A percentile compares a stretch with the other conserved stretches of the same genome.
These are phyloP conservation scores for Volvariella surrecta DNA, from an alignment of 1,284 basidiomycete genomes.

Conservation along the genomic window DNA sequence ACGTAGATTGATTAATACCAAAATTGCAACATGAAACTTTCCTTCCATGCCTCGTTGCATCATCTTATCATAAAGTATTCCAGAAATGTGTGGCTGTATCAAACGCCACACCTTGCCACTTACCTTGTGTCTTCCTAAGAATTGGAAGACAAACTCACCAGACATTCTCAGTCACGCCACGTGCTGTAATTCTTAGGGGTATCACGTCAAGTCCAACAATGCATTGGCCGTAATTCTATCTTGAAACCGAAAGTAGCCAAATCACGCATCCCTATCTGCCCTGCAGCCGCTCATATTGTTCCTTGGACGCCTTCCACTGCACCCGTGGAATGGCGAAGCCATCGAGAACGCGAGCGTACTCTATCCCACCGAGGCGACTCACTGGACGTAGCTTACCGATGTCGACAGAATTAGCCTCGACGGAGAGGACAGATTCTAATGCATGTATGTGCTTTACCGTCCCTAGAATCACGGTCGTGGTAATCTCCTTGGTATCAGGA, in stretches of 20 bases:
- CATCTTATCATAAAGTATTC: too few species aligned
- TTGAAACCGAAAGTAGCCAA: neutral
- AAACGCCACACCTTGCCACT: too few species aligned
- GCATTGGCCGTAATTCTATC: too few species aligned
- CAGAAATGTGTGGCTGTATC: too few species aligned
- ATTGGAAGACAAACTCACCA: too few species aligned
- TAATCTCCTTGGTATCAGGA: constrained; percentile 29
- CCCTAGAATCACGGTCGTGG: constrained; percentile 56
- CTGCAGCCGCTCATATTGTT: constrained; percentile 14
- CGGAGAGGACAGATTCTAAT: constrained; percentile 39
- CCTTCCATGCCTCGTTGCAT: too few species aligned
- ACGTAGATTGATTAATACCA: too few species aligned
- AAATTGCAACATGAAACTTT: too few species aligned
- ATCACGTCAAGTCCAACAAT: too few species aligned
- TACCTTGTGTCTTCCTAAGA: too few species aligned
- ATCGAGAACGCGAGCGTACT: constrained; percentile 46
- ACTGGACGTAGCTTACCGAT: constrained; percentile 52
- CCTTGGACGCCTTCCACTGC: constrained; percentile 38
- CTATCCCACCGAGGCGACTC: constrained; percentile 54
- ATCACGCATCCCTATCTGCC: constrained; percentile 1
- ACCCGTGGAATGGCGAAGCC: constrained; percentile 51
- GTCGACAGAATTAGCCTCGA: constrained; percentile 46
- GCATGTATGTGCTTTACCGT: constrained; percentile 58
- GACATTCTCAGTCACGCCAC: too few species aligned
- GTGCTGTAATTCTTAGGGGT: too few species aligned